A percentile compares a stretch with the other conserved stretches of the same genome.
Evolutionary conservation across 2,329 filamentous ascomycete genomes (phyloP).

Genomic region (Fusarium sarcochroum): DNA sequence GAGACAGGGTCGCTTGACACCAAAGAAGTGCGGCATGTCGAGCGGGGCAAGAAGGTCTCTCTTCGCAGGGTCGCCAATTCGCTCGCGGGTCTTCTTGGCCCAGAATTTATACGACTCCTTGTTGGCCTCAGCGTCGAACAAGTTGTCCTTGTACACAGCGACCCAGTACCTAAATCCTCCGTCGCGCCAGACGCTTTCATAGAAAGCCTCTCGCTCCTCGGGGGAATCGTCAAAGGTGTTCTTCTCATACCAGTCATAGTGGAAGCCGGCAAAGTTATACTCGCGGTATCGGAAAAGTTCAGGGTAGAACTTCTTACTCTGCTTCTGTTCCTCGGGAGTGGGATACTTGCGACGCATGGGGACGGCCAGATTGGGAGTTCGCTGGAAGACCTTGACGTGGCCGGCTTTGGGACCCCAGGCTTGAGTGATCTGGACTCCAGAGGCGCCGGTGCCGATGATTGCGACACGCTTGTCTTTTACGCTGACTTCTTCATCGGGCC

Average conservation of each 20-base stretch:
- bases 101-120: conserved; percentile 69
- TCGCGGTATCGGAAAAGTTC: conserved; percentile 67
- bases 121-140: conserved; percentile 63
- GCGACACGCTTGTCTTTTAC: conserved; percentile 71
- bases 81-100: conserved; percentile 63
- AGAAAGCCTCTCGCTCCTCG: conserved; percentile 64
- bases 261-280: conserved; percentile 70
- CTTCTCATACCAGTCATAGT: conserved; percentile 68
- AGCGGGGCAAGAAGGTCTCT: conserved; percentile 66
- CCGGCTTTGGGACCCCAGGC: conserved; percentile 68
- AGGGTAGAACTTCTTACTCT: conserved; percentile 59
- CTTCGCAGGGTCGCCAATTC: conserved; percentile 64
- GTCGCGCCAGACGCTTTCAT: conserved; percentile 62
- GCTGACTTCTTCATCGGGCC: conserved; percentile 70
- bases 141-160: conserved; percentile 66
- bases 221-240: conserved; percentile 68
- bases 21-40: conserved; percentile 67
- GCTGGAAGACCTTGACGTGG: conserved; percentile 72
- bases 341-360: conserved; percentile 70
- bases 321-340: conserved; percentile 56
- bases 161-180: conserved; percentile 72
- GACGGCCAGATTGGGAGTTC: conserved; percentile 75
- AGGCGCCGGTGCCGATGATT: conserved; percentile 75
- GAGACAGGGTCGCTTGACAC: conserved; percentile 64
- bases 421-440: conserved; percentile 75